Percentiles rank a stretch among this genome's conserved stretches.
Evolutionary conservation across 805 yeast species (phyloP).

Genomic region (Candida xiaguanensis): DNA sequence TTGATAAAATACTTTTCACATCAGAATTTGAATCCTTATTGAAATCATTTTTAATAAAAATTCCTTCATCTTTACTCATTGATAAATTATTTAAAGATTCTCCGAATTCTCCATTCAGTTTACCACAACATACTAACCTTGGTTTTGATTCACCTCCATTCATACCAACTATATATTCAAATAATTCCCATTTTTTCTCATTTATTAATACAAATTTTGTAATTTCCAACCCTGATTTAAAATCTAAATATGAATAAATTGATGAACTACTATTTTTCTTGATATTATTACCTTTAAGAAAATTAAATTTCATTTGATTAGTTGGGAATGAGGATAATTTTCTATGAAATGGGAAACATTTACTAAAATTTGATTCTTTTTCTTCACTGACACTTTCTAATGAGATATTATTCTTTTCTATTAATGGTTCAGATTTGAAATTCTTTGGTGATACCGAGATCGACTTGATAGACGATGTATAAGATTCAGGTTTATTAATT

Average conservation of each 20-base stretch:
- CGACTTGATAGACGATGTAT: constrained; percentile 8
- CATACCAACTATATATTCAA: constrained; percentile 42
- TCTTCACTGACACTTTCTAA: constrained; percentile 25
- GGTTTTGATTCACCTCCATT: constrained; percentile 45
- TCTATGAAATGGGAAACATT: constrained; percentile 80
- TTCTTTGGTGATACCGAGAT: constrained; percentile 14
- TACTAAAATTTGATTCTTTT: constrained; percentile 66
- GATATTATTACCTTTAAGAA: constrained; percentile 22
- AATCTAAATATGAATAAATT: constrained; percentile 28
- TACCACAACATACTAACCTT: constrained; percentile 60
- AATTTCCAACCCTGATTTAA: constrained; percentile 50
- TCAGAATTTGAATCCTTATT: constrained; percentile 18
- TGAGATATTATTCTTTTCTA: constrained; percentile 4
- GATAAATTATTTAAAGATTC: constrained; percentile 37
- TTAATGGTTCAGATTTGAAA: constrained; percentile 2
- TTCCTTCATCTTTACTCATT: constrained; percentile 13
- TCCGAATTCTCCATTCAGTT: constrained; percentile 67
- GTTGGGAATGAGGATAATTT: constrained; percentile 50
- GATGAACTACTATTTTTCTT: constrained; percentile 25
- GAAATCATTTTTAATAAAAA: constrained; percentile 29
- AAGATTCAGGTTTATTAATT: constrained; percentile 6
- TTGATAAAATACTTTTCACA: constrained; percentile 30
- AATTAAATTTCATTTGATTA: constrained; percentile 44
- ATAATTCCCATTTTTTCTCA: constrained; percentile 73
- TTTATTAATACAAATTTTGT: constrained; percentile 62